Conservation (phyloP, 306 rosid genomes). For the Glycyrrhiza uralensis region DNA sequence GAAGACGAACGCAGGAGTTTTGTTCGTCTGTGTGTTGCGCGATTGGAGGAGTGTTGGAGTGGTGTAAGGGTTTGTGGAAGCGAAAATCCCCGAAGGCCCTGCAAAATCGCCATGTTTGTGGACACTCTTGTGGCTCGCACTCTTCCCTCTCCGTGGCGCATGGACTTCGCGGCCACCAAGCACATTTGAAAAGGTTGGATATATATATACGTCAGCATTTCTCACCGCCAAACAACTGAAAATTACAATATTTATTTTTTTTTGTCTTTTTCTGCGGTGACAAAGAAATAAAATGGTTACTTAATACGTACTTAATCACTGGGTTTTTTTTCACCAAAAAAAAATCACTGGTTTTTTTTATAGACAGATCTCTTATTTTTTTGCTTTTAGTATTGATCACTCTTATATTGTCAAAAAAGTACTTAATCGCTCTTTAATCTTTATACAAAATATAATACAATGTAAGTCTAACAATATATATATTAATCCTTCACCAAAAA, state of each 20-base stretch:
- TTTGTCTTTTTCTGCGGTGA: no score
- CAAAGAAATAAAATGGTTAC: no score
- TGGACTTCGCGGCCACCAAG: slow-evolving; percentile 15
- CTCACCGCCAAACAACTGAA: background rate
- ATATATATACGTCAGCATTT: background rate
- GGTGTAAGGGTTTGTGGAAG: slow-evolving; percentile 30
- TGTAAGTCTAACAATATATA: no score
- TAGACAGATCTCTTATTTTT: no score
- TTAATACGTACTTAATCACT: no score
- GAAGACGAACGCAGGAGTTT: background rate
- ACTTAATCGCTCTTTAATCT: no score
- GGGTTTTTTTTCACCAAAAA: no score
- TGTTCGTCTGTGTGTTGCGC: background rate
- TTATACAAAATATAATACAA: no score
- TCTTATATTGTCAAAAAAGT: no score
- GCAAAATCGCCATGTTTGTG: slow-evolving; percentile 59
- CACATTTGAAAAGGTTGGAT: background rate
- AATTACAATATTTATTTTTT: background rate
- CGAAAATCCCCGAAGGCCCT: slow-evolving; percentile 39
- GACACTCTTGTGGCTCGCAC: slow-evolving; percentile 55
- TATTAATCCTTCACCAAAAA: no score
- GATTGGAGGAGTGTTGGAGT: slow-evolving; percentile 13
- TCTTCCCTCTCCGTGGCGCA: slow-evolving; percentile 19
- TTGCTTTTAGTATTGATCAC: no score
- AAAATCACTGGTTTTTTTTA: no score